Conservation (phyloP, 805 yeast species). For the Candida maesae region DNA sequence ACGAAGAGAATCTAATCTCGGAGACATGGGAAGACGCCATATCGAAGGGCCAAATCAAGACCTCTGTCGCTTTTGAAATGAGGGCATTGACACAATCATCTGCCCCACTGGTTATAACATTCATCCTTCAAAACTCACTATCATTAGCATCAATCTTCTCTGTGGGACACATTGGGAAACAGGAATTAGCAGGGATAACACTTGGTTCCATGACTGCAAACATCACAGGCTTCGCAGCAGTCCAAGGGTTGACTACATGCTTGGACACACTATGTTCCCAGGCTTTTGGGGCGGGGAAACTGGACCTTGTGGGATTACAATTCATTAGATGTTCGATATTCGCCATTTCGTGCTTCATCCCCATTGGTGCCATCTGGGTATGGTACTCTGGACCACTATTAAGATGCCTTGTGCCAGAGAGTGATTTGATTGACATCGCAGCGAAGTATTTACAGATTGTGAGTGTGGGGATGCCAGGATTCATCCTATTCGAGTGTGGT, state of each 20-base stretch:
- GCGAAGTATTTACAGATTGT: conserved; percentile 49
- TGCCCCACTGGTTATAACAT: conserved; percentile 25
- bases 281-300: conserved; percentile 79
- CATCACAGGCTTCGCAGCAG: conserved; percentile 67
- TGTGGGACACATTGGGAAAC: conserved; percentile 79
- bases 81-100: conserved; percentile 19
- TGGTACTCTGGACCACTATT: conserved; percentile 17
- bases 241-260: conserved; percentile 81
- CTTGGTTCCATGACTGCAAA: conserved; percentile 82
- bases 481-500: conserved; percentile 74
- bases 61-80: conserved; percentile 20
- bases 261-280: conserved; percentile 82
- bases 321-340: conserved; percentile 59
- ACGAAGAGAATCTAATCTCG: conserved; percentile 12
- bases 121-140: conserved; percentile 26
- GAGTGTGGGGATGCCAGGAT: conserved; percentile 73
- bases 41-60: conserved; percentile 22
- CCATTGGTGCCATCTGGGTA: conserved; percentile 24
- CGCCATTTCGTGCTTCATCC: conserved; percentile 26
- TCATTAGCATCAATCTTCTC: conserved; percentile 27
- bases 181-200: conserved; percentile 78
- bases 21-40: conserved; percentile 27
- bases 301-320: conserved; percentile 67
- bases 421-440: conserved; percentile 36
- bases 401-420: conserved; percentile 21